Evolutionary conservation across 768 basidiomycete genomes (phyloP).

Genomic region (Sarcomyxa edulis): DNA sequence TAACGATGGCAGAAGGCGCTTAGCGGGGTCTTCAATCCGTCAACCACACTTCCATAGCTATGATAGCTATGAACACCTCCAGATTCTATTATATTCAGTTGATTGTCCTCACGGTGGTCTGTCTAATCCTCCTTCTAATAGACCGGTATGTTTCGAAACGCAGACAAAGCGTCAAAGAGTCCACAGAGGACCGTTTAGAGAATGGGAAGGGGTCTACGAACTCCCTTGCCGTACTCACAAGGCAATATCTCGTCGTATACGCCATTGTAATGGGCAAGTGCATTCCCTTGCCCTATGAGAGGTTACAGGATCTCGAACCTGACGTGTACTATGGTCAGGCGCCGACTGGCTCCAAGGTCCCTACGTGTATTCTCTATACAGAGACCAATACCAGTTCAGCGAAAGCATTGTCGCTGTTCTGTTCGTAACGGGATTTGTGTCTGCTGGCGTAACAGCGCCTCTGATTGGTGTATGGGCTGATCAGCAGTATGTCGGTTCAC

Average conservation of each 20-base stretch:
- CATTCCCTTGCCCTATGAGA: slow-evolving; percentile 2
- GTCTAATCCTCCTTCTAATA: slow-evolving; percentile 26
- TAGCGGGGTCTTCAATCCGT: no score
- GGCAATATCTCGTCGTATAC: slow-evolving; percentile 62
- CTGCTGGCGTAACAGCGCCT: slow-evolving; percentile 65
- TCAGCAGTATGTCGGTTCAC: slow-evolving; percentile 46
- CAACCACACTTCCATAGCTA: no score
- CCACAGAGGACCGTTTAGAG: slow-evolving; percentile 8
- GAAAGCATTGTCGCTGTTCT: slow-evolving; percentile 63
- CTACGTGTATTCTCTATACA: slow-evolving; percentile 71
- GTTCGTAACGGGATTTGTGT: slow-evolving; percentile 74
- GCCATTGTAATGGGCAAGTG: slow-evolving; percentile 67
- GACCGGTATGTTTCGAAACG: slow-evolving; percentile 22
- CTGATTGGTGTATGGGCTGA: slow-evolving; percentile 76
- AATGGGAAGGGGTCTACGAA: slow-evolving; percentile 8
- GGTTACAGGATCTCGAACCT: no score
- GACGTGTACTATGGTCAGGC: slow-evolving; percentile 38
- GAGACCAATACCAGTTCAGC: slow-evolving; percentile 59
- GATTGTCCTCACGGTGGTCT: slow-evolving; percentile 26
- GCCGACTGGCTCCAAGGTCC: slow-evolving; percentile 82
- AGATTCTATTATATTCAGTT: slow-evolving; percentile 40
- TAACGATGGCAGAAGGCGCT: no score
- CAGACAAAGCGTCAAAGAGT: slow-evolving; percentile 13
- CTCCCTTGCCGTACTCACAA: slow-evolving; percentile 26
- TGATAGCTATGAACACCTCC: no score